A percentile compares a stretch with the other conserved stretches of the same genome.
Conservation (phyloP, 2,329 filamentous ascomycete species). For the Harringtonia lauricola region DNA sequence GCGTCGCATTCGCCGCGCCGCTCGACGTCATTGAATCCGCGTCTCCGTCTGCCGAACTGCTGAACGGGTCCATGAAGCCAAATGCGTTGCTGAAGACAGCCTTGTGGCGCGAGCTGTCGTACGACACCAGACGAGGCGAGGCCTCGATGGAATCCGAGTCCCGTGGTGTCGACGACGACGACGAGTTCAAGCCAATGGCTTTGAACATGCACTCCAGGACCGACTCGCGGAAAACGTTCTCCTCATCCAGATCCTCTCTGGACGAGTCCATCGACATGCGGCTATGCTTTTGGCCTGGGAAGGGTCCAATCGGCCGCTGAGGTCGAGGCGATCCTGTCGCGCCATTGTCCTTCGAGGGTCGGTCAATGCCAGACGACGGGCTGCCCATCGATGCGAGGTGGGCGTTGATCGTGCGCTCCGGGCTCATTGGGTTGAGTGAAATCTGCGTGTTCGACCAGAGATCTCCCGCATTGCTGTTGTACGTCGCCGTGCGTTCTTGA, state of each 20-base stretch:
- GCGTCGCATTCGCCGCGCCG: slow-evolving; percentile 40
- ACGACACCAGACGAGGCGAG: slow-evolving; percentile 74
- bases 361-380: neutral
- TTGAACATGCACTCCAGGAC: slow-evolving; percentile 95
- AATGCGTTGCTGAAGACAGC: slow-evolving; percentile 79
- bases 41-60: slow-evolving; percentile 68
- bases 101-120: slow-evolving; percentile 72
- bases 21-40: slow-evolving; percentile 74
- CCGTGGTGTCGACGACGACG: slow-evolving; percentile 51
- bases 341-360: too few species aligned
- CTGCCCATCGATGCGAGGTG: slow-evolving; percentile 6
- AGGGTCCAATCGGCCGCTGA: slow-evolving; percentile 43
- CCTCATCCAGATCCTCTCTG: slow-evolving; percentile 81
- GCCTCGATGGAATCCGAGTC: slow-evolving; percentile 69
- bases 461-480: slow-evolving; percentile 61
- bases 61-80: slow-evolving; percentile 79
- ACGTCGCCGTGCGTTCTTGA: slow-evolving; percentile 28
- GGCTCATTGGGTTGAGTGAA: neutral
- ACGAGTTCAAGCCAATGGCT: slow-evolving; percentile 70
- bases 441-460: slow-evolving; percentile 25
- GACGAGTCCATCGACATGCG: slow-evolving; percentile 48
- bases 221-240: slow-evolving; percentile 76
- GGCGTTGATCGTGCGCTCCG: too few species aligned
- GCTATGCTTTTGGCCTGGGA: slow-evolving; percentile 37
- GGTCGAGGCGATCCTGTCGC: slow-evolving; percentile 31